These are phyloP conservation scores for Aspergillus nidulans DNA, from an alignment of 495 filamentous ascomycete genomes.

Conservation along the genomic window DNA sequence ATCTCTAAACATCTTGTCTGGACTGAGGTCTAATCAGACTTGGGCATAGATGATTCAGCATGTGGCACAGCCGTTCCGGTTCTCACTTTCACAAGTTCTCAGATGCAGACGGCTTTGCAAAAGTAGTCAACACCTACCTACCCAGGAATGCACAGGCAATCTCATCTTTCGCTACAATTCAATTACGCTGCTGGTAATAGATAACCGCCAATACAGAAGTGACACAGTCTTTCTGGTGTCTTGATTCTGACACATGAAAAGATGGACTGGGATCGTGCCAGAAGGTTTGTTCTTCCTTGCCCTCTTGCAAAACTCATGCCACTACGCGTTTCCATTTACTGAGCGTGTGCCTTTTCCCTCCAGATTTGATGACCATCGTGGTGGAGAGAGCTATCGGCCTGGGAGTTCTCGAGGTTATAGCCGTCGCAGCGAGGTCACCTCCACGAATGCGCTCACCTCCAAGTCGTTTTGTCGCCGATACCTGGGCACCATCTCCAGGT, in stretches of 20 bases:
- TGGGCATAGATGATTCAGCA: neutral
- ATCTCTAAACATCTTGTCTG: no score
- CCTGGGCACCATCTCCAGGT: constrained; percentile 43
- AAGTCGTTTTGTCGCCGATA: constrained; percentile 38
- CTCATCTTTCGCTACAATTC: no score
- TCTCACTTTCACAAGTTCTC: neutral
- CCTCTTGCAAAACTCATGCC: neutral
- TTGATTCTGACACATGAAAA: neutral
- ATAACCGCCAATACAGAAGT: no score
- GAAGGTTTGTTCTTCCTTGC: constrained; percentile 34
- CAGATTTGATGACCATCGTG: constrained; percentile 51
- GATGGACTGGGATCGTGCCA: constrained; percentile 49
- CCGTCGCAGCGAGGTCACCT: constrained; percentile 39
- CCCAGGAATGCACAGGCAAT: neutral
- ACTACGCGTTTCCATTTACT: neutral
- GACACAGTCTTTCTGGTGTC: no score
- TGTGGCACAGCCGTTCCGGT: neutral
- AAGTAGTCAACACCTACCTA: neutral
- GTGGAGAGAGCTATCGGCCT: constrained; percentile 53
- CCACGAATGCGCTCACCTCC: constrained; percentile 34
- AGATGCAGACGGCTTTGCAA: neutral
- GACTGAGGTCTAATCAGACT: no score
- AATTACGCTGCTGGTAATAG: no score
- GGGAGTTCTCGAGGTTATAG: constrained; percentile 34
- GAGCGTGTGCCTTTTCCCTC: neutral